phyloP scores from a whole-genome alignment of 331 rosid genomes.

The Stylosanthes scabra region DNA sequence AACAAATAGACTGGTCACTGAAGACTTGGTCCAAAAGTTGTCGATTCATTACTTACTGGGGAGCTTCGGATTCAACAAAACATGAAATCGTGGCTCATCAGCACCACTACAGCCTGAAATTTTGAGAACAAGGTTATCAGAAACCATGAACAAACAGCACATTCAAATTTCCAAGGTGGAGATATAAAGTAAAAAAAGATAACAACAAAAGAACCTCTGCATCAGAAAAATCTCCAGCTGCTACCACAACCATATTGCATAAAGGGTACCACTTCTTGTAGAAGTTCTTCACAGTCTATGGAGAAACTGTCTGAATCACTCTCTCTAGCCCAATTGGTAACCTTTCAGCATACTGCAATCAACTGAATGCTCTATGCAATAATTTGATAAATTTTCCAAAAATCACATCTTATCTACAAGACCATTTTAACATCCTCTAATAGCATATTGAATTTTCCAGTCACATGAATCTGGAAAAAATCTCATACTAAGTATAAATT shows the following conservation, averaged over 20 bases:
- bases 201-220: constrained; percentile 63
- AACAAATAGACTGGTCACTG: constrained; percentile 7
- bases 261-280: constrained; percentile 92
- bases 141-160: constrained; percentile 28
- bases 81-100: constrained; percentile 89
- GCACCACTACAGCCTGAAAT: constrained; percentile 80
- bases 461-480: background rate
- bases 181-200: background rate
- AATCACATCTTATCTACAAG: constrained; percentile 17
- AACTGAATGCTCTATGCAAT: constrained; percentile 35
- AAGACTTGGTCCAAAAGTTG: constrained; percentile 29
- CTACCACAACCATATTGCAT: constrained; percentile 94
- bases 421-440: constrained; percentile 17
- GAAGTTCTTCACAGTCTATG: constrained; percentile 80
- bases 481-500: background rate
- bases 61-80: constrained; percentile 96
- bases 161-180: constrained; percentile 21
- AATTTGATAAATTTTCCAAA: constrained; percentile 25
- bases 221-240: constrained; percentile 95
- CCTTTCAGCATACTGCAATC: constrained; percentile 94
- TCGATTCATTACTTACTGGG: constrained; percentile 56
- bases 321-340: constrained; percentile 90
- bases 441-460: background rate
- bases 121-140: constrained; percentile 35
- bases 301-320: constrained; percentile 80